These are phyloP conservation scores for Prototheca wickerhamii DNA, from an alignment of 163 green algal genomes.

Conservation along the genomic window DNA sequence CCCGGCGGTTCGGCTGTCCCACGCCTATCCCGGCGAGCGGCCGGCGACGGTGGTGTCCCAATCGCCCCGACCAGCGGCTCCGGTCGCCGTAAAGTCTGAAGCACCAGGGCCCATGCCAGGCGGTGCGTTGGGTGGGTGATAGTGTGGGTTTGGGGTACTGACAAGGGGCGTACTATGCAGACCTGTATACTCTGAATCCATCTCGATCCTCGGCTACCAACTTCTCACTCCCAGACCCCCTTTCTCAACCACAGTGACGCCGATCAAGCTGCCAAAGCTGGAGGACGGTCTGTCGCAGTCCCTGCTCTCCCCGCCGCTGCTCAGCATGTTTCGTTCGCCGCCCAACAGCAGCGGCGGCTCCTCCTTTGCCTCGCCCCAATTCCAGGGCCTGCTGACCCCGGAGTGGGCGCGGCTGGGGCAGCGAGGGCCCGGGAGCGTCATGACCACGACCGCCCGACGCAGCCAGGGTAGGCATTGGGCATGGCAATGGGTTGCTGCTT, in stretches of 20 bases:
- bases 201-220: not conserved
- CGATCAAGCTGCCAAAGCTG: not conserved
- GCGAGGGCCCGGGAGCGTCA: not conserved
- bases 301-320: not conserved
- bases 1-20: no score
- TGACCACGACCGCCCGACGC: not conserved
- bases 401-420: conserved; percentile 5
- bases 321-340: not conserved
- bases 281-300: not conserved
- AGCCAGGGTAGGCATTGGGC: not conserved
- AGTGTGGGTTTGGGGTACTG: no score
- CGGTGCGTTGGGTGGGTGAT: no score
- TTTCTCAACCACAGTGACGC: not conserved
- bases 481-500: not conserved
- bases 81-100: no score
- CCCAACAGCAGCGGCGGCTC: not conserved
- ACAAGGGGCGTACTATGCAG: no score
- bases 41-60: no score
- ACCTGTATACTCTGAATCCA: not conserved
- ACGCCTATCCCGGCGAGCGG: no score
- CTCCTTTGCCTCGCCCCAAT: not conserved
- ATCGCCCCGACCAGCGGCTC: no score
- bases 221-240: not conserved
- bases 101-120: no score
- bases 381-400: conserved; percentile 9